Percentiles rank a stretch among this genome's conserved stretches.
Evolutionary conservation across 345 rosid genomes (phyloP).

Genomic region (Populus ilicifolia): DNA sequence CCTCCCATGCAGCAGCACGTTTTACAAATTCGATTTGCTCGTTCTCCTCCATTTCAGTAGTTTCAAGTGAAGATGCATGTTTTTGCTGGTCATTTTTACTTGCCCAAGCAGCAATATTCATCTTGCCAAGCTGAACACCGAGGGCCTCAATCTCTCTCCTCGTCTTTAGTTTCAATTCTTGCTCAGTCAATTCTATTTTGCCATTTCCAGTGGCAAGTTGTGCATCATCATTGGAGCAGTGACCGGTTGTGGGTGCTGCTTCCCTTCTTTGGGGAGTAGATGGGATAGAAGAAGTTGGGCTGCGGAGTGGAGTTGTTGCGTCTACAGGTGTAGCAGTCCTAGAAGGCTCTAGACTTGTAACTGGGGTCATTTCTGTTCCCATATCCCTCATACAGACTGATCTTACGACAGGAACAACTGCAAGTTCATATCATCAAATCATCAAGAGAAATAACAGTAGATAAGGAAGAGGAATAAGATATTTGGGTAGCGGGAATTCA

Average conservation of each 20-base stretch:
- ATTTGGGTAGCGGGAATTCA: background rate
- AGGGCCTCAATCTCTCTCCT: slow-evolving; percentile 70
- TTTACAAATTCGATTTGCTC: slow-evolving; percentile 47
- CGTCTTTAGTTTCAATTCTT: slow-evolving; percentile 65
- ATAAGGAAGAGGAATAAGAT: background rate
- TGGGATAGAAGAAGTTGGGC: slow-evolving; percentile 66
- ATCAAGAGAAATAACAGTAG: background rate
- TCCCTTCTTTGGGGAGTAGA: slow-evolving; percentile 59
- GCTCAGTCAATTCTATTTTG: slow-evolving; percentile 50
- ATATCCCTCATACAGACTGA: slow-evolving; percentile 77
- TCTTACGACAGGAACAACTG: slow-evolving; percentile 56
- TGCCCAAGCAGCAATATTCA: slow-evolving; percentile 83
- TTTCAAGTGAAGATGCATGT: slow-evolving; percentile 26
- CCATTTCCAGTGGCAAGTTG: slow-evolving; percentile 15
- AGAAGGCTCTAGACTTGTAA: slow-evolving; percentile 70
- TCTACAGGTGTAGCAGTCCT: slow-evolving; percentile 63
- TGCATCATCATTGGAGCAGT: slow-evolving; percentile 25
- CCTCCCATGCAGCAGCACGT: slow-evolving; percentile 78
- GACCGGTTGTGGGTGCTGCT: slow-evolving; percentile 38
- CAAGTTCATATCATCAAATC: slow-evolving; percentile 2
- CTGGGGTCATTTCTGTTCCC: slow-evolving; percentile 86
- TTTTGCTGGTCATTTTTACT: slow-evolving; percentile 60
- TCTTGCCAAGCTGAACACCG: slow-evolving; percentile 78
- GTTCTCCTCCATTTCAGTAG: slow-evolving; percentile 28
- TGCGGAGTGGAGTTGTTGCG: slow-evolving; percentile 63